Percentiles rank a stretch among this genome's conserved stretches.
Conservation (phyloP, 352 stramenopile species). For the Thalassiosira livingstoniorum region DNA sequence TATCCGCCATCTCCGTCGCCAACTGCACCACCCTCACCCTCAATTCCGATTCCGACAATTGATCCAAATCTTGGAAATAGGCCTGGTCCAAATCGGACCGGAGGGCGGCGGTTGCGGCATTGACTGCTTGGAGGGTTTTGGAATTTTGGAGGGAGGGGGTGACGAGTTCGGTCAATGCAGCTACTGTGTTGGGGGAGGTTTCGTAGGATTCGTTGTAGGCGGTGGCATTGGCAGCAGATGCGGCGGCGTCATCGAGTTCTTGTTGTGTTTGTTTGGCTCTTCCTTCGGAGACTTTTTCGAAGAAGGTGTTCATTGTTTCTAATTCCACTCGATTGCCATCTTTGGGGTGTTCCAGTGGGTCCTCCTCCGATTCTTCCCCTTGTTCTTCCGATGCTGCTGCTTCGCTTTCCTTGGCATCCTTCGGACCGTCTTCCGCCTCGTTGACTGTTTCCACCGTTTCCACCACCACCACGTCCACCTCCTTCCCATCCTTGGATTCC, state of each 20-base stretch:
- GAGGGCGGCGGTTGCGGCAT: conserved; percentile 36
- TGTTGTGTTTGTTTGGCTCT: conserved; percentile 13
- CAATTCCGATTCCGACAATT: background rate
- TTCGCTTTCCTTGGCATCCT: conserved; percentile 2
- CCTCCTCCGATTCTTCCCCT: conserved; percentile 16
- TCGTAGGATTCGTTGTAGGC: conserved; percentile 37
- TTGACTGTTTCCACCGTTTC: background rate
- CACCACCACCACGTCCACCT: background rate
- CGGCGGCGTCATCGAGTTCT: conserved; percentile 14
- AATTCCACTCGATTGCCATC: conserved; percentile 31
- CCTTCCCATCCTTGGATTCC: background rate
- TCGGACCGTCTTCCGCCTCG: background rate
- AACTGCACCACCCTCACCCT: conserved; percentile 68
- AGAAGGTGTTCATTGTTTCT: conserved; percentile 15
- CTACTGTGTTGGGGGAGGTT: conserved; percentile 5
- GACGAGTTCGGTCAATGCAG: conserved; percentile 38
- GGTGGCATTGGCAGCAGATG: conserved; percentile 19
- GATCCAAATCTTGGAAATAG: conserved; percentile 73
- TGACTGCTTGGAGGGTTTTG: conserved; percentile 18
- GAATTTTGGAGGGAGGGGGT: conserved; percentile 10
- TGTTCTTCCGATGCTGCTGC: background rate
- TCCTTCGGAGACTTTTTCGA: conserved; percentile 11
- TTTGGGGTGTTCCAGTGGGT: conserved; percentile 18
- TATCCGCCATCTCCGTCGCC: conserved; percentile 78
- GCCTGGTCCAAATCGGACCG: conserved; percentile 57